Base-by-base conservation (phyloP, 2,329 filamentous ascomycete genomes). In the Ambrosiella beaveri region DNA sequence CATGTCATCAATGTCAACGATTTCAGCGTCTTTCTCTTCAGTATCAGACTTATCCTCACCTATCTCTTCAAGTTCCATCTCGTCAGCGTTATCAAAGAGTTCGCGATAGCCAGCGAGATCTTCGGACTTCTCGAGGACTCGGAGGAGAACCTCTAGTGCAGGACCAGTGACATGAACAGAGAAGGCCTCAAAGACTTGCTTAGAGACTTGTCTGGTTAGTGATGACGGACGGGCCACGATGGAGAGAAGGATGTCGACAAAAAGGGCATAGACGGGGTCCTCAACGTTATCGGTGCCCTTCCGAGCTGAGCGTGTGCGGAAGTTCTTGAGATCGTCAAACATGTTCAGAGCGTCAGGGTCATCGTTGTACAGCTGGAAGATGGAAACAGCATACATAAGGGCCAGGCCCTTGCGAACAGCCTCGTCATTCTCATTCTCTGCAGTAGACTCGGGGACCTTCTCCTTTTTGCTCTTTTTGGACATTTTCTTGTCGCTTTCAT, bases 291-390 rank as follows among this genome's bases (percentile, higher is more conserved):
- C 74, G 6, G 77, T 79, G 1, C 73, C 69, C 64, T 80, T 74
- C 44, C 79, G 70, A 62, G 80, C 75, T 0, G 71, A 70, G 2
- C 63, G 59, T 15, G 65, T 66, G 60, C 84, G 85, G 67, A 85
- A 89, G 60, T 84, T 75, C 63, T 85, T 79, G n/a, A 96, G 75
- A 64, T 96, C 91, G 57, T 86, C 80, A 7, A 96, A 73, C 61
- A 93, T 84, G 54, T 85, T 82, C 19, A 95, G 78, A 0, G 89
- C 87, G 66, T 97, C 93, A 0, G 85, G 76, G 60, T 95, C 89
- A 27, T 88, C 87, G 65, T 91, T 90, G 71, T 95, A 95, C 7
- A 95, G 77, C 68, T 96, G 88, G 58, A 97, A 75, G 12, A 96
- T 79, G 0, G 88, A 85, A 56, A 96, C 78, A 0, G 88, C 84